Evolutionary conservation across 192 early-diverging fungal species (phyloP), one percentile per base, ranked within the genome.

Genomic region (Linnemannia exigua): DNA sequence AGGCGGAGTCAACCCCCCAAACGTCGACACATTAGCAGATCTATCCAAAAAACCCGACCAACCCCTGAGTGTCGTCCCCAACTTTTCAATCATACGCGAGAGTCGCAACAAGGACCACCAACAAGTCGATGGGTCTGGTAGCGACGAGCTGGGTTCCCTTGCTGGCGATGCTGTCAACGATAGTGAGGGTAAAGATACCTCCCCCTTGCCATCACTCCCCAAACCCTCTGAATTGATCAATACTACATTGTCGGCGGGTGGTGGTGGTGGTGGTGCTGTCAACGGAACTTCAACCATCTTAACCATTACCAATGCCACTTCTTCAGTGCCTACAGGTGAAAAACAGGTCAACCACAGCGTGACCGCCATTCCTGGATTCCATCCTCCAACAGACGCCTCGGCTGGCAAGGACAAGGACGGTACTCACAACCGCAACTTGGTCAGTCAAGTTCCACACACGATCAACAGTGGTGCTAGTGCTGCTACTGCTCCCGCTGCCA

Each of bases 121-220:
- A 8, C 35, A 38, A 50, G 36, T 37, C 16, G 28, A 58, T 1
- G 46, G 58, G 19, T 69, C 68, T 19, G 31, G 54, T 2, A 76
- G 73, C 46, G 81, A 78, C n/a, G 22, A 72, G 5, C 35, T 69
- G 12, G 77, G 76, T 0, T 33, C 72, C 17, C 31, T 79, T 31
- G 77, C 76, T 4, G 77, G 72, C 1, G 82, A 79, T 54, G 76
- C 76, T 4, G 61, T 84, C 47, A 84, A 84, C 75, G 71, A 61
- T 19, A 17, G 47, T n/a, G 61, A 67, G 19, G 61, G 41, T 1
- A 44, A 51, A 0, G 82, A 79, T n/a, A 19, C 36, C 19, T 46
- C 77, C 0, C 72, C 76, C 5, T 35, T 48, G 14, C 58, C 70
- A n/a, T n/a, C n/a, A 14, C 20, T 78, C 1, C 38, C 44, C 8